A percentile compares a stretch with the other conserved stretches of the same genome.
phyloP scores from a whole-genome alignment of 2,329 filamentous ascomycete species.

The Trichoderma afroharzianum region DNA sequence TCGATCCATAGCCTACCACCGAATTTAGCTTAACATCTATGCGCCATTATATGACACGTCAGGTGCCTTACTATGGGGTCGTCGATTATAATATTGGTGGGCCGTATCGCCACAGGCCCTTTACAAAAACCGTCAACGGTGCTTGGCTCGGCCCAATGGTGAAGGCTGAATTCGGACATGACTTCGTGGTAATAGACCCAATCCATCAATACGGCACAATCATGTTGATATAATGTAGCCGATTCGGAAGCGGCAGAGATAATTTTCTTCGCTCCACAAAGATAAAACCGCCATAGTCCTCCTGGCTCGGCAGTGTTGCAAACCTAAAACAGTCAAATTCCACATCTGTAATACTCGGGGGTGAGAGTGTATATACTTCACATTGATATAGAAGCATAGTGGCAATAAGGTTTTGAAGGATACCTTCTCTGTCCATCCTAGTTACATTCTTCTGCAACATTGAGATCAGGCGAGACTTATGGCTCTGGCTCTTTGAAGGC shows the following conservation, averaged over 20 bases:
- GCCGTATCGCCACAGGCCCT: conserved; percentile 3
- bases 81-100: background rate
- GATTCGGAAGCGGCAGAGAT: background rate
- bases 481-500: background rate
- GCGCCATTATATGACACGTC: background rate
- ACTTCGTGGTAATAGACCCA: conserved; percentile 19
- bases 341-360: background rate
- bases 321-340: background rate
- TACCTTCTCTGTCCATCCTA: conserved; percentile 1
- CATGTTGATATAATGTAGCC: background rate
- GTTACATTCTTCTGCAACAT: background rate
- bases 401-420: conserved; percentile 13
- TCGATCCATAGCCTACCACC: background rate
- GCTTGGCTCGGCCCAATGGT: conserved; percentile 10
- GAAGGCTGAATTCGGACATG: conserved; percentile 9
- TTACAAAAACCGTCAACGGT: background rate
- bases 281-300: conserved; percentile 1
- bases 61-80: background rate
- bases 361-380: background rate
- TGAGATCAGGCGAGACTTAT: conserved; percentile 9
- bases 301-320: background rate
- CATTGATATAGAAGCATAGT: conserved; percentile 19
- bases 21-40: background rate
- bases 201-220: conserved; percentile 7
- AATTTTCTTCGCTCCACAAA: conserved; percentile 17